Base-by-base conservation (phyloP, 495 filamentous ascomycete genomes). In the Sordaria brevicollis region DNA sequence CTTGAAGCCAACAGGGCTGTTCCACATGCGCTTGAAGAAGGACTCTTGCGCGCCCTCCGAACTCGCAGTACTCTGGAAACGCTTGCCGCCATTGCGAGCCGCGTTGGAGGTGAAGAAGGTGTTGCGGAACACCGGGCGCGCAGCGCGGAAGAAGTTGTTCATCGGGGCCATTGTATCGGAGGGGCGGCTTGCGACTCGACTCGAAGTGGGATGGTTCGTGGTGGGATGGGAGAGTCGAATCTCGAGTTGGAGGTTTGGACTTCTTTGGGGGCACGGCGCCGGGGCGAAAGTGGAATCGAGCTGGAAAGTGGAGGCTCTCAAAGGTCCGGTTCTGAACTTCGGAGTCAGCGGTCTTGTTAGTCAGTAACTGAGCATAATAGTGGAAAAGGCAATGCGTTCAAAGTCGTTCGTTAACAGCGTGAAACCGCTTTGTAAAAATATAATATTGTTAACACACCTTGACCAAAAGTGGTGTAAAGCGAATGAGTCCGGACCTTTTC, bases 1-100 rank as follows among this genome's bases (percentile, higher is more conserved):
- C 89, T 97, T 96, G 37, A 96, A 77, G 34, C 93, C 93, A 68
- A 96, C 82, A 19, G 91, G 91, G 81, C 92, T 93, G 80, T 93
- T 90, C 91, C 91, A 96, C 80, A 94, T 83, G 78, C 87, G 87
- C 83, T 88, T 86, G 78, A 91, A 84, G 75, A 82, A 87, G 79
- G 89, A 83, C 73, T 88, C 79, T 71, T 81, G 82, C 78, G 34
- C 85, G 78, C 19, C 80, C 81, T 49, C 80, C 77, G 57, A 82
- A 76, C 49, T 62, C 54, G 86, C 82, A 37, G 89, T 88, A 79
- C 86, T 91, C 77, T 91, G 88, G 77, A 87, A 91, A 66, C 90
- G 88, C 75, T 85, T 86, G 66, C 86, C 83, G 74, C 83, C 80
- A 72, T 83, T 81, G 71, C 80, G 78, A 73, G 86, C 76, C 73